Evolutionary conservation across 768 basidiomycete species (phyloP).

Genomic region (Phylloporus sp.): DNA sequence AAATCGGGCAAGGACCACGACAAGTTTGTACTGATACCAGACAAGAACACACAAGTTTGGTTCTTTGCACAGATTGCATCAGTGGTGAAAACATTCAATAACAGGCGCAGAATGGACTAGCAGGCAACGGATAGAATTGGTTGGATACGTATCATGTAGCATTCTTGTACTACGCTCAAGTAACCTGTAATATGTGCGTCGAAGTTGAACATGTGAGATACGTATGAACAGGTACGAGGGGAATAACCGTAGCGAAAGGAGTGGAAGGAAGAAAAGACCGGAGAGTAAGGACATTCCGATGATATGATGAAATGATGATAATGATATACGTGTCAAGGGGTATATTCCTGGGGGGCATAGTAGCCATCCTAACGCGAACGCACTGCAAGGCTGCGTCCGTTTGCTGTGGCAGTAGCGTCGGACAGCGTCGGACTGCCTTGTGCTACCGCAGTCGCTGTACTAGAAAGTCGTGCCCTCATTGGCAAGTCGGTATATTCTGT

Average conservation of each 20-base stretch:
- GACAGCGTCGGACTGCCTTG: conserved; percentile 37
- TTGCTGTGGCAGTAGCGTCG: conserved; percentile 34
- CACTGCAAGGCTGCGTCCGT: conserved; percentile 20
- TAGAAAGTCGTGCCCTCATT: conserved; percentile 53
- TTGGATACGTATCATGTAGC: conserved; percentile 20
- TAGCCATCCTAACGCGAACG: conserved; percentile 19
- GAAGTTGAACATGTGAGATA: conserved; percentile 22
- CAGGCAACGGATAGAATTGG: conserved; percentile 10
- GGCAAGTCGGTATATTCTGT: conserved; percentile 34
- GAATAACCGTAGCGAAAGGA: conserved; percentile 17
- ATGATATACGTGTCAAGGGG: conserved; percentile 21
- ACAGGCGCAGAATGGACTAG: conserved; percentile 65
- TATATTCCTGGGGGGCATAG: conserved; percentile 26
- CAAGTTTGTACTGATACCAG: conserved; percentile 71
- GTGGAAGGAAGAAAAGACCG: conserved; percentile 14
- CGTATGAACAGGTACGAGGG: conserved; percentile 24
- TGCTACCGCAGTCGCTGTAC: conserved; percentile 46
- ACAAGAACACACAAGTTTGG: conserved; percentile 72
- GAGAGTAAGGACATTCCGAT: conserved; percentile 13
- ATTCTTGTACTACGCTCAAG: conserved; percentile 22
- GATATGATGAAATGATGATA: conserved; percentile 17
- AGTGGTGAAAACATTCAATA: conserved; percentile 75
- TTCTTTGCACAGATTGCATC: conserved; percentile 73
- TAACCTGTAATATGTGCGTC: conserved; percentile 23
- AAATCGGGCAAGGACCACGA: conserved; percentile 72